These are phyloP conservation scores for Fusarium verticillioides DNA, from an alignment of 2,329 filamentous ascomycete species.

Conservation along the genomic window DNA sequence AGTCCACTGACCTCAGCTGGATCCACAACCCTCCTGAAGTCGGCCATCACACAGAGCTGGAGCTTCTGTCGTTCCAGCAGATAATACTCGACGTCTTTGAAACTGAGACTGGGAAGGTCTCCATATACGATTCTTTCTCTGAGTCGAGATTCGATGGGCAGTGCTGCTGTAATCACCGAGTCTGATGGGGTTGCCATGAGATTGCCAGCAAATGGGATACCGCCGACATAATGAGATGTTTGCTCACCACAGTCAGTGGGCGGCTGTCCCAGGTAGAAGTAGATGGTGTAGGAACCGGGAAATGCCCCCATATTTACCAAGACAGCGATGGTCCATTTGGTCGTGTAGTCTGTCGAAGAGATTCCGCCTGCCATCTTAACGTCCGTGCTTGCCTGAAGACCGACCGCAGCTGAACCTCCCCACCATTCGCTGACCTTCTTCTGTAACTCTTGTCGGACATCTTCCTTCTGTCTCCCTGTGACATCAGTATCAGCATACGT, in stretches of 20 bases:
- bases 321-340: constrained; percentile 70
- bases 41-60: constrained; percentile 47
- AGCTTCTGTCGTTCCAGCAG: constrained; percentile 51
- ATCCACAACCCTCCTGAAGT: constrained; percentile 42
- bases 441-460: constrained; percentile 50
- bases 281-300: background rate
- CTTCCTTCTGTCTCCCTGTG: constrained; percentile 37
- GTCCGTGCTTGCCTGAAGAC: constrained; percentile 23
- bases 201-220: background rate
- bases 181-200: background rate
- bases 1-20: constrained; percentile 45
- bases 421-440: constrained; percentile 64
- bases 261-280: background rate
- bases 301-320: background rate
- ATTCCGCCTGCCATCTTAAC: constrained; percentile 18
- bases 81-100: constrained; percentile 51
- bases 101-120: background rate
- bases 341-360: constrained; percentile 54
- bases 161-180: background rate
- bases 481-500: constrained; percentile 73
- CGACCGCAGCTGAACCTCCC: constrained; percentile 47
- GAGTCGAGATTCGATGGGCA: background rate
- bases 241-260: background rate
- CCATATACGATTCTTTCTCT: background rate
- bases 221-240: background rate